Percentiles rank a stretch among this genome's conserved stretches.
These are phyloP conservation scores for Fusarium camptoceras DNA, from an alignment of 2,329 filamentous ascomycete genomes.

Conservation along the genomic window DNA sequence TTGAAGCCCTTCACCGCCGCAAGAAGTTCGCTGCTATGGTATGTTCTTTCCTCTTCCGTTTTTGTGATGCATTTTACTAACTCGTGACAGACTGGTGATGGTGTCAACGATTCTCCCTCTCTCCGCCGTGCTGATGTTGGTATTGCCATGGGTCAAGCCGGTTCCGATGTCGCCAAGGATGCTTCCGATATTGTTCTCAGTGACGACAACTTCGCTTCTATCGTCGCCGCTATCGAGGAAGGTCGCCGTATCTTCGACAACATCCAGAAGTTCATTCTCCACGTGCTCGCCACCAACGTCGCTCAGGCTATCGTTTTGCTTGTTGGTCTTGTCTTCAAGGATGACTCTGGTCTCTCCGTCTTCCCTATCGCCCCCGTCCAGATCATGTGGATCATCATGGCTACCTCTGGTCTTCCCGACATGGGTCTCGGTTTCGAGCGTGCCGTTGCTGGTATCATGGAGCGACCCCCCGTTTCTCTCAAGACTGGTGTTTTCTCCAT, in stretches of 20 bases:
- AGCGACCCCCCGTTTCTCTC: constrained; percentile 73
- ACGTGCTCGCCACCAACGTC: constrained; percentile 77
- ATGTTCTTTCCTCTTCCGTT: constrained; percentile 8
- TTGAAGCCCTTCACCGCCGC: constrained; percentile 76
- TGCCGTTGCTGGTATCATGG: constrained; percentile 76
- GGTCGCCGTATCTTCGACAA: constrained; percentile 80
- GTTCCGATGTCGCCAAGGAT: constrained; percentile 73
- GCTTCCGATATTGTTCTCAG: constrained; percentile 76
- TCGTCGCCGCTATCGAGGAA: constrained; percentile 77
- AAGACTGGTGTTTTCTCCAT: constrained; percentile 72
- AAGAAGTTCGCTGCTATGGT: constrained; percentile 74
- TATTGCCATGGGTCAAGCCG: constrained; percentile 73
- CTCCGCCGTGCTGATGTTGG: constrained; percentile 77
- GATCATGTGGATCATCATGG: constrained; percentile 86
- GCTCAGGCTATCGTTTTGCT: constrained; percentile 77
- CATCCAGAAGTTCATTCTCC: constrained; percentile 80
- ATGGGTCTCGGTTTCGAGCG: constrained; percentile 82
- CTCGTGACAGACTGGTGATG: constrained; percentile 69
- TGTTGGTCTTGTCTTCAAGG: constrained; percentile 79
- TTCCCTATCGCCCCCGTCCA: constrained; percentile 81
- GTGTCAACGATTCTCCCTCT: constrained; percentile 79
- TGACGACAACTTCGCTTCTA: constrained; percentile 80
- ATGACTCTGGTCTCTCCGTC: constrained; percentile 71
- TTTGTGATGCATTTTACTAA: constrained; percentile 12
- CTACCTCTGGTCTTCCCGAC: constrained; percentile 79